Percentiles rank a stretch among this genome's conserved stretches.
These are phyloP conservation scores for Trametes polyzona DNA, from an alignment of 1,284 basidiomycete genomes.

Conservation along the genomic window DNA sequence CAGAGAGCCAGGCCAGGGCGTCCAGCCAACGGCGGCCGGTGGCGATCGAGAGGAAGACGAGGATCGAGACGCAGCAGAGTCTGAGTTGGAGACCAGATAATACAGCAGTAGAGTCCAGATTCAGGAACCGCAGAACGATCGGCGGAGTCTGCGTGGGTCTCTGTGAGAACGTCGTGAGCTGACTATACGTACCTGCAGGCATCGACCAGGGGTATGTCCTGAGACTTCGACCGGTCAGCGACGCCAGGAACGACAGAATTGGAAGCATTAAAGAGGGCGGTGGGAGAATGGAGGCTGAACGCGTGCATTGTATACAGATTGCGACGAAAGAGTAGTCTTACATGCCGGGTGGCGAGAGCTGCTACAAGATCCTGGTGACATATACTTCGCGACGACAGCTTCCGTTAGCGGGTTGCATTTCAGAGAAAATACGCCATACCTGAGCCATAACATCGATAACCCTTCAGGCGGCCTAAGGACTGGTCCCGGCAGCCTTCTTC, in stretches of 20 bases:
- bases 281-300: neutral
- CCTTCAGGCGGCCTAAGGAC: constrained; percentile 4
- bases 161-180: neutral
- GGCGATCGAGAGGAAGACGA: neutral
- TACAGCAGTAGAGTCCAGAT: neutral
- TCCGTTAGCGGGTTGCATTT: neutral
- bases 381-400: neutral
- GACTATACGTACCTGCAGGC: too few species aligned
- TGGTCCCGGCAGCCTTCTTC: constrained; percentile 28
- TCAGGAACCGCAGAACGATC: neutral
- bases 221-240: neutral
- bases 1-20: neutral
- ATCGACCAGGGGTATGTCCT: neutral
- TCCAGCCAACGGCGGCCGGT: neutral
- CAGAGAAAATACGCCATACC: neutral
- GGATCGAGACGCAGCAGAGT: neutral
- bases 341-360: constrained; percentile 8
- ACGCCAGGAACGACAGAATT: neutral
- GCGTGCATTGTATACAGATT: constrained; percentile 12
- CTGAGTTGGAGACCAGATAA: neutral
- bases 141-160: neutral
- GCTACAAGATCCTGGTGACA: neutral
- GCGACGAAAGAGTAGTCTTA: constrained; percentile 7
- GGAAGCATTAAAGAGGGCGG: neutral
- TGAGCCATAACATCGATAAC: neutral